Percentiles rank a stretch among this genome's conserved stretches.
Conservation (phyloP, 78 protist genomes). For the Monosiga brevicollis region DNA sequence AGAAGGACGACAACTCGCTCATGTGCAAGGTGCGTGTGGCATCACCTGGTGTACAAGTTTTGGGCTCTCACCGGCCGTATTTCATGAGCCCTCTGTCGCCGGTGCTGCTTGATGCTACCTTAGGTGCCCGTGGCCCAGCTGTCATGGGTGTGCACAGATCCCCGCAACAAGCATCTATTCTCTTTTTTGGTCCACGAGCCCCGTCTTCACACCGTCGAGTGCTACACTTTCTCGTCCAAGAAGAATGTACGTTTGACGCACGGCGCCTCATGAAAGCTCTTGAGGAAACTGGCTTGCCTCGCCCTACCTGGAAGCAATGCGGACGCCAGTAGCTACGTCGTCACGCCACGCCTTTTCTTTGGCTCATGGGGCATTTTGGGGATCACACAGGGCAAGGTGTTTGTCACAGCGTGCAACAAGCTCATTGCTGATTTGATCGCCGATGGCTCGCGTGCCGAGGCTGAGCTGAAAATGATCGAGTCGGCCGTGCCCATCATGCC, state of each 20-base stretch:
- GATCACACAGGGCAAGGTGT: neutral
- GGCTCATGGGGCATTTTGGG: neutral
- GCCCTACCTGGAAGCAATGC: no score
- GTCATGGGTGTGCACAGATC: neutral
- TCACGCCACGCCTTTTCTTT: neutral
- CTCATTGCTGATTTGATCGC: neutral
- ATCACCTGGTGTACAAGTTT: no score
- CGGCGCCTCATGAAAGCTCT: no score
- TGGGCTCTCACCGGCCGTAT: no score
- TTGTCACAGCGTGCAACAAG: neutral
- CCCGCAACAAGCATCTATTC: neutral
- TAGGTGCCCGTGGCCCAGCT: neutral
- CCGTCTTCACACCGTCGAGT: neutral
- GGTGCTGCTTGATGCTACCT: no score
- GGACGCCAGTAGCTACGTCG: neutral
- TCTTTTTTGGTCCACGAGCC: neutral
- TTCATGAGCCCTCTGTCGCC: no score
- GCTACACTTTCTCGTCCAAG: neutral
- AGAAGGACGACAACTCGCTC: neutral
- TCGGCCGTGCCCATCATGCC: neutral
- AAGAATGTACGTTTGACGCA: neutral
- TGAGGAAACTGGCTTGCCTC: no score
- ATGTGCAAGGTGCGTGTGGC: no score
- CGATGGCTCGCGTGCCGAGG: neutral
- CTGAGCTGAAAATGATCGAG: neutral